Percentiles rank a stretch among this genome's conserved stretches.
These are phyloP conservation scores for Ganoderma leucocontextum DNA, from an alignment of 1,284 basidiomycete species.

Conservation along the genomic window DNA sequence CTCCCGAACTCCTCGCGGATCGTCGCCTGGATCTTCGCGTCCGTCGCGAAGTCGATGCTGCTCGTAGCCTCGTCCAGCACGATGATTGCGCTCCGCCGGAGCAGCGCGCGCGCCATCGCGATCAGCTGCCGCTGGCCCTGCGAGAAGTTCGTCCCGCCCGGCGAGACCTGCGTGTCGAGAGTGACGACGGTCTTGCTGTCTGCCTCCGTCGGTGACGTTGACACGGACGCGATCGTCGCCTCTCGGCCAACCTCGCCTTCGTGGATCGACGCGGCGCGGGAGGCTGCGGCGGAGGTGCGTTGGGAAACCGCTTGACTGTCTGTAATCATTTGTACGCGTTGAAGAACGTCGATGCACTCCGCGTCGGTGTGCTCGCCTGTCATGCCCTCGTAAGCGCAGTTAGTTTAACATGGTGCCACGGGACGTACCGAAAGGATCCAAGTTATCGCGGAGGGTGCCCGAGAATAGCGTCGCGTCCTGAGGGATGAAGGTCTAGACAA, in stretches of 20 bases:
- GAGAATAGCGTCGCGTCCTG: constrained; percentile 87
- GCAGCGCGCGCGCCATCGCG: constrained; percentile 80
- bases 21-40: constrained; percentile 80
- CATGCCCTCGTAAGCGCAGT: background rate
- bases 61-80: constrained; percentile 88
- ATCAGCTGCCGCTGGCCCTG: constrained; percentile 88
- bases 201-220: constrained; percentile 52
- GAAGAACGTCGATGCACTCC: constrained; percentile 75
- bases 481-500: constrained; percentile 78
- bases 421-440: constrained; percentile 81
- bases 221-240: constrained; percentile 46
- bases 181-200: constrained; percentile 64
- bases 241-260: constrained; percentile 42
- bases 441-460: constrained; percentile 85
- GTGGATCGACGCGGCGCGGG: constrained; percentile 55
- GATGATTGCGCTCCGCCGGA: constrained; percentile 80
- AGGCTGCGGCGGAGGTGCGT: constrained; percentile 57
- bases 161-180: constrained; percentile 77
- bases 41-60: constrained; percentile 80
- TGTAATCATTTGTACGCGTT: constrained; percentile 70
- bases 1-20: constrained; percentile 82
- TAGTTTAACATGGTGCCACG: constrained; percentile 6
- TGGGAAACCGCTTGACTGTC: constrained; percentile 55
- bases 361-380: constrained; percentile 81
- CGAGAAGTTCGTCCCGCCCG: constrained; percentile 86